These are phyloP conservation scores for Acacia acuminata DNA, from an alignment of 306 rosid genomes.

Conservation along the genomic window DNA sequence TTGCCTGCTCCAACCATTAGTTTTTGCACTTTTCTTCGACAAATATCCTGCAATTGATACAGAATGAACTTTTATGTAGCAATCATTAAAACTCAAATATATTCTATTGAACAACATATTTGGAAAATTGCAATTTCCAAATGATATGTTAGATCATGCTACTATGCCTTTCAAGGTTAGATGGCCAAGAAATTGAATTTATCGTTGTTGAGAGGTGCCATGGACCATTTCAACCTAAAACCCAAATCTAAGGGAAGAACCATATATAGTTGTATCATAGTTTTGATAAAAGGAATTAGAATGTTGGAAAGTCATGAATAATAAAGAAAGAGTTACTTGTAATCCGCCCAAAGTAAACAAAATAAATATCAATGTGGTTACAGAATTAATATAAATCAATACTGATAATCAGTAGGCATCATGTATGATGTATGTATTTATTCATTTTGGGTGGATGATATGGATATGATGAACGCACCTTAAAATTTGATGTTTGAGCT, in stretches of 20 bases:
- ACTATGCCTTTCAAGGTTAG: not conserved
- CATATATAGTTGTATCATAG: not conserved
- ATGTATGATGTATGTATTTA: not conserved
- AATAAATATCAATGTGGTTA: not conserved
- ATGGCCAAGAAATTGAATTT: slow-evolving; percentile 2
- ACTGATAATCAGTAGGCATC: not conserved
- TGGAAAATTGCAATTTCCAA: slow-evolving; percentile 14
- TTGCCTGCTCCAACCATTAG: slow-evolving; percentile 88
- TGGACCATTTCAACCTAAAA: not conserved
- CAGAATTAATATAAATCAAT: not conserved
- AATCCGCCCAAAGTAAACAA: too few relatives aligned
- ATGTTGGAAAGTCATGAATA: not conserved
- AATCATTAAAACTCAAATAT: not conserved
- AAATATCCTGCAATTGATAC: slow-evolving; percentile 63
- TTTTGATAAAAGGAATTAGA: not conserved
- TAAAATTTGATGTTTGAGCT: not conserved
- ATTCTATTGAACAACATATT: not conserved
- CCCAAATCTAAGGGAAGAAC: not conserved
- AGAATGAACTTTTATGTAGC: not conserved
- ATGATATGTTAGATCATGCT: not conserved
- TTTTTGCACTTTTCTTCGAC: slow-evolving; percentile 85
- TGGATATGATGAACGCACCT: not conserved
- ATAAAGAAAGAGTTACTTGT: not conserved
- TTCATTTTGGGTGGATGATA: too few relatives aligned
- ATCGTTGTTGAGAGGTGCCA: not conserved